These are phyloP conservation scores for Ophiostoma sp. DNA, from an alignment of 2,329 filamentous ascomycete genomes.

Conservation along the genomic window DNA sequence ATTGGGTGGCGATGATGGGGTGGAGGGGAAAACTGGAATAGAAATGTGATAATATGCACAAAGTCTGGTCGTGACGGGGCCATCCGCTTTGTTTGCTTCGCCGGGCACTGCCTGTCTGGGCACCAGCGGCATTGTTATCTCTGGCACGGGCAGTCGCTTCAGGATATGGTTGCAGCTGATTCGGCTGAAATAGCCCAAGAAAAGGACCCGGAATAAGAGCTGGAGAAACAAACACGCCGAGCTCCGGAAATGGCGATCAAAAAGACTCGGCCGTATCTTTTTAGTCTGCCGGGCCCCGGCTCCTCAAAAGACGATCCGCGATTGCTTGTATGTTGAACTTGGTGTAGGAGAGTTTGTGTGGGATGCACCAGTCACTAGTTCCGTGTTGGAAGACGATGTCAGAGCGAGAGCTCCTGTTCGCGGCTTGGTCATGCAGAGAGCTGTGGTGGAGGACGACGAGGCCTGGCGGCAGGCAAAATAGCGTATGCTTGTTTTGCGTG, in stretches of 20 bases:
- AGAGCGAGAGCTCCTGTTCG: background rate
- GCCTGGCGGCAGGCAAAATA: constrained; percentile 22
- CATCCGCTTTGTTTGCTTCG: constrained; percentile 8
- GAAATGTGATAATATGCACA: background rate
- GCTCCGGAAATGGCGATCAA: background rate
- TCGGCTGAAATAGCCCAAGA: background rate
- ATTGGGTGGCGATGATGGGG: background rate
- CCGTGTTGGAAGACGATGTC: background rate
- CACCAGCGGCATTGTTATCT: constrained; percentile 2
- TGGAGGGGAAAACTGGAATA: background rate
- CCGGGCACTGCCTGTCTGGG: constrained; percentile 17
- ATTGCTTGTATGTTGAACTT: background rate
- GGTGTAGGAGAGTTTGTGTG: background rate
- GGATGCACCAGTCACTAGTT: background rate
- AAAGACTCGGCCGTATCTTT: background rate
- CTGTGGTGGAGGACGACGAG: background rate
- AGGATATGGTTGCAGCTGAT: background rate
- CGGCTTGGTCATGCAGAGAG: constrained; percentile 6
- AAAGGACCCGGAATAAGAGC: background rate
- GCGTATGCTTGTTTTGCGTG: background rate
- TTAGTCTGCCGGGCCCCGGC: background rate
- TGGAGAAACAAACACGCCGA: background rate
- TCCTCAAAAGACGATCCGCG: background rate
- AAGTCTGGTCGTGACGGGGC: background rate
- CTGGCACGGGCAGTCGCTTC: background rate